Conservation (phyloP, 495 filamentous ascomycete species). For the Penicillium bovifimosum region DNA sequence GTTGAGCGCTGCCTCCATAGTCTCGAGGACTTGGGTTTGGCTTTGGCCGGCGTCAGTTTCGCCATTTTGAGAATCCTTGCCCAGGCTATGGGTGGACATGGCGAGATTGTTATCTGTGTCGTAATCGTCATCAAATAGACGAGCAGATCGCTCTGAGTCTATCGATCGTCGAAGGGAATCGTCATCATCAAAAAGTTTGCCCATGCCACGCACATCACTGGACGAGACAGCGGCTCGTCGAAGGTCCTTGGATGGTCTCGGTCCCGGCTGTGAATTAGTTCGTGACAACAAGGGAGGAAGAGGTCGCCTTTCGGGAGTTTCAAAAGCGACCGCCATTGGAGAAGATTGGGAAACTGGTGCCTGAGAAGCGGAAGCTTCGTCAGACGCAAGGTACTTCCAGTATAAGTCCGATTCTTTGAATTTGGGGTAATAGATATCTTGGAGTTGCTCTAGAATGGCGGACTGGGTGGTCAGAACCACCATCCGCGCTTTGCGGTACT, state of each 20-base stretch:
- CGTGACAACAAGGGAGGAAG: conserved; percentile 40
- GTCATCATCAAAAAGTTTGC: conserved; percentile 43
- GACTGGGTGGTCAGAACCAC: conserved; percentile 82
- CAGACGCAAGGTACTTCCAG: conserved; percentile 90
- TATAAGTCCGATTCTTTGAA: conserved; percentile 92
- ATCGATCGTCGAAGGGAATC: conserved; percentile 50
- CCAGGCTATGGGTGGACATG: conserved; percentile 54
- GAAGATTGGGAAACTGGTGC: conserved; percentile 18
- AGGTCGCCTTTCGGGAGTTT: conserved; percentile 33
- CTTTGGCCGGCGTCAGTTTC: conserved; percentile 42
- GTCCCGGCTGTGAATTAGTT: conserved; percentile 35
- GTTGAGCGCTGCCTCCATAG: conserved; percentile 90
- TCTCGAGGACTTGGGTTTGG: conserved; percentile 66
- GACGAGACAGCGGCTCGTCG: conserved; percentile 54
- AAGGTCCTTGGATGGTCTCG: conserved; percentile 41
- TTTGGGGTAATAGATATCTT: conserved; percentile 67
- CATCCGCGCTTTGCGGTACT: conserved; percentile 78
- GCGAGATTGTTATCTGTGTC: conserved; percentile 58
- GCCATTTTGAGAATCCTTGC: conserved; percentile 45
- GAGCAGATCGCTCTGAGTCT: conserved; percentile 48
- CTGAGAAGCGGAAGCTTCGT: conserved; percentile 57
- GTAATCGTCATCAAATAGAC: conserved; percentile 62
- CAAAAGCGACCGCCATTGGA: conserved; percentile 22
- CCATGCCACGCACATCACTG: conserved; percentile 46
- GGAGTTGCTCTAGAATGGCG: conserved; percentile 73